phyloP scores from a whole-genome alignment of 192 early-diverging fungal genomes.

The Oehlia diaphana region DNA sequence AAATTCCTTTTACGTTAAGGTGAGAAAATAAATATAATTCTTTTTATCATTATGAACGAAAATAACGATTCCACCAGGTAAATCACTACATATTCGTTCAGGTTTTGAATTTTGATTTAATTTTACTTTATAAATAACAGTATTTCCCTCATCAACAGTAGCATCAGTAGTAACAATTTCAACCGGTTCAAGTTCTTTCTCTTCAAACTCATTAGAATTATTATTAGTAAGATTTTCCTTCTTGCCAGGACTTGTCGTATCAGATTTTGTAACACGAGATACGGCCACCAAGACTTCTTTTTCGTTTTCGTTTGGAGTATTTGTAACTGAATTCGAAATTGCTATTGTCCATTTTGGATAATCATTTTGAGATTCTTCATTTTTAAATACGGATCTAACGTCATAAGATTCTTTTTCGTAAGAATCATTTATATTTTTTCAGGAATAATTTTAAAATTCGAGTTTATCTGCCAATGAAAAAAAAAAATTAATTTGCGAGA shows the following conservation, averaged over 20 bases:
- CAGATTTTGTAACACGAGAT: not conserved
- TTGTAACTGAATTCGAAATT: not conserved
- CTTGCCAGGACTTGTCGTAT: not conserved
- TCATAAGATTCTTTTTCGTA: no score
- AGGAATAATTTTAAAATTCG: no score
- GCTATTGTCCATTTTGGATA: not conserved
- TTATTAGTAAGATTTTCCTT: no score
- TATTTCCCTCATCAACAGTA: not conserved
- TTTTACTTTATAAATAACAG: not conserved
- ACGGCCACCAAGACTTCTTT: not conserved
- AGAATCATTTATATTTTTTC: no score
- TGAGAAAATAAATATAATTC: not conserved
- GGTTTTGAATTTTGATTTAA: not conserved
- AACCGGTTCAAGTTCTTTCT: not conserved
- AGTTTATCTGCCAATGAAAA: no score
- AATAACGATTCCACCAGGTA: not conserved
- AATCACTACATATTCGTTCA: no score
- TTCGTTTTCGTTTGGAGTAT: not conserved
- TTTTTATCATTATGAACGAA: not conserved
- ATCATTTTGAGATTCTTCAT: no score
- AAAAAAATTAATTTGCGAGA: no score
- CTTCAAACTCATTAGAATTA: no score
- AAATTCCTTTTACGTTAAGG: not conserved
- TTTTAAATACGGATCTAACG: no score
- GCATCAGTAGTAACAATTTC: not conserved